These are phyloP conservation scores for Potentilla sterilis DNA, from an alignment of 306 rosid species.

Conservation along the genomic window DNA sequence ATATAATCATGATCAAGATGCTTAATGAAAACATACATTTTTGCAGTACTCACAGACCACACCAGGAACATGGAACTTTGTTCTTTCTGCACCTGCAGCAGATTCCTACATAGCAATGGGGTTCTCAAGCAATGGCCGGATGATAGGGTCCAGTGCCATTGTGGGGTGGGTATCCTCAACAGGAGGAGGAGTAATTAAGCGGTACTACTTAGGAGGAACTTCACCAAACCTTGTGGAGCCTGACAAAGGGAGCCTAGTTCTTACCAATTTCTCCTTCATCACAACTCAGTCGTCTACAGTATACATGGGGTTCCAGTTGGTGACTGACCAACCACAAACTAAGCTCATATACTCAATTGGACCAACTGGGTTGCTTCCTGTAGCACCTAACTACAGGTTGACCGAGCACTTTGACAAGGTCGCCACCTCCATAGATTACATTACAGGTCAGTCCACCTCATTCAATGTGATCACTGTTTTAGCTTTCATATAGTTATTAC, in stretches of 20 bases:
- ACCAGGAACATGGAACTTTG: slow-evolving; percentile 59
- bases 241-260: slow-evolving; percentile 48
- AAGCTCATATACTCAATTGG: slow-evolving; percentile 54
- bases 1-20: background rate
- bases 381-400: slow-evolving; percentile 44
- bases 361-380: slow-evolving; percentile 43
- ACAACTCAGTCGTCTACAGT: slow-evolving; percentile 44
- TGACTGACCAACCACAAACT: slow-evolving; percentile 35
- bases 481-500: background rate
- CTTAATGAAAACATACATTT: background rate
- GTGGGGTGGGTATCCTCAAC: slow-evolving; percentile 67
- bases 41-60: slow-evolving; percentile 53
- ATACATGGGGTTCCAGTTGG: slow-evolving; percentile 56
- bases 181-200: slow-evolving; percentile 39
- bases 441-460: slow-evolving; percentile 42
- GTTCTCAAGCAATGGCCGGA: slow-evolving; percentile 59
- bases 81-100: slow-evolving; percentile 54
- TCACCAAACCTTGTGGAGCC: slow-evolving; percentile 46
- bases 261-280: slow-evolving; percentile 44
- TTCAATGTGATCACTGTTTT: background rate
- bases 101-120: slow-evolving; percentile 64
- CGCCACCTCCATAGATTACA: slow-evolving; percentile 47
- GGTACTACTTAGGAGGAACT: slow-evolving; percentile 51
- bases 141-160: slow-evolving; percentile 77
- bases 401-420: slow-evolving; percentile 44